Evolutionary conservation across 352 stramenopile genomes (phyloP), one percentile per base, ranked within the genome.

Genomic region (Peronosclerospora sorghi): DNA sequence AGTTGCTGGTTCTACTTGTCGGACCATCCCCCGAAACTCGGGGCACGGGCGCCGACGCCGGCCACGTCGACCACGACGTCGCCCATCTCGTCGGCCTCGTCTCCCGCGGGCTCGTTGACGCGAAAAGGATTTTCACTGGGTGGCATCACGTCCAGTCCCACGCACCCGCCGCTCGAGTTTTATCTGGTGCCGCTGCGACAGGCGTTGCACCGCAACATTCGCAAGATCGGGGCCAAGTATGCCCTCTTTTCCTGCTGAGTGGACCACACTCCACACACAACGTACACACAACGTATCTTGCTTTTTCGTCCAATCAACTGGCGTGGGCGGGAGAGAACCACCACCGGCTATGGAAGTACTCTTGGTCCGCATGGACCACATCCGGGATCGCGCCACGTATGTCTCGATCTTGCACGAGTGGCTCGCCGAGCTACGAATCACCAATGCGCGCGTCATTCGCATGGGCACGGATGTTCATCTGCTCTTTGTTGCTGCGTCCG

Each of bases 1-100:
- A 83, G 72, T 51, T 85, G 75, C 47, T 91, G 79, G 79, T 86
- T 84, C 45, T 91, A 81, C 48, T 62, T 91, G 32, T 68, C 69
- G 1, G 77, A 91, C 37, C 70, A 87, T 20, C 76, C 79, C 6
- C 79, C 79, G 5, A 56, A 42, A 1, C 39, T 29, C 8, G 59
- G 59, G 2, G 66, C 57, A 0, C 41, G 55, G 14, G 67, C 51
- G 0, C 53, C 60, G 0, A 76, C 68, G 14, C 68, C 68, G 5
- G 59, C 59, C 2, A 71, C 68, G 18, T 76, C 65, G 0, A 57
- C 65, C 4, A 56, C 65, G 1, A 56, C 65, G 21, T 80, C 68
- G 3, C 68, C 68, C 0, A 66, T 68, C 15, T 77, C 68, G 7
- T 65, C 62, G 0, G 53, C 56, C 0, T 77, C 68, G 1, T 81